These are phyloP conservation scores for Apiospora aurea DNA, from an alignment of 2,329 filamentous ascomycete genomes.

Conservation along the genomic window DNA sequence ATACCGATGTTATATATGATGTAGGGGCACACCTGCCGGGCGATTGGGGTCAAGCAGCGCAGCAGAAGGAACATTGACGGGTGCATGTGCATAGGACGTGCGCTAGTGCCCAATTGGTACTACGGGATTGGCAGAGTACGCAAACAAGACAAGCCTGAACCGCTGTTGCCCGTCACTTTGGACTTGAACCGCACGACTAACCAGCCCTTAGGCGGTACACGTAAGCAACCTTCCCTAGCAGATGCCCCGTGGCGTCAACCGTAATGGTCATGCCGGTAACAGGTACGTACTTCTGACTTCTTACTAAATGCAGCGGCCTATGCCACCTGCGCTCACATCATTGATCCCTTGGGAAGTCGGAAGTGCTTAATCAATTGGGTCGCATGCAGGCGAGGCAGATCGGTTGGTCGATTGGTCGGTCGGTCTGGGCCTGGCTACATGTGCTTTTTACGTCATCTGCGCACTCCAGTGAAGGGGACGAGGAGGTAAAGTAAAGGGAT, in stretches of 20 bases:
- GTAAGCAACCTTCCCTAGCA: background rate
- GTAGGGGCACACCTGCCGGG: constrained; percentile 2
- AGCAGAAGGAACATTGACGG: background rate
- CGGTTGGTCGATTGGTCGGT: background rate
- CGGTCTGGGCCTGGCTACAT: background rate
- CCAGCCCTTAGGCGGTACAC: background rate
- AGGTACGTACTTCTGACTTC: background rate
- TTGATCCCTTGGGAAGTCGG: background rate
- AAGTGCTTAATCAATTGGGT: background rate
- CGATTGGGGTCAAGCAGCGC: background rate
- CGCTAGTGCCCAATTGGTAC: constrained; percentile 9
- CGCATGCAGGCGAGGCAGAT: background rate
- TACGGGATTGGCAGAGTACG: background rate
- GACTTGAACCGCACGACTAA: background rate
- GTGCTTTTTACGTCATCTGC: background rate
- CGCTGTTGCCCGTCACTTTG: background rate
- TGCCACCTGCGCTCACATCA: background rate
- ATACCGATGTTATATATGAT: background rate
- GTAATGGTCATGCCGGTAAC: background rate
- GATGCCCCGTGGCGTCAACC: background rate
- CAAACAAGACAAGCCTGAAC: constrained; percentile 1
- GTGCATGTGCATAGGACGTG: constrained; percentile 15
- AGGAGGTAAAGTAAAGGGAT: background rate
- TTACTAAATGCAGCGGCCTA: background rate
- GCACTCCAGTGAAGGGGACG: background rate